Evolutionary conservation across 2,329 filamentous ascomycete genomes (phyloP), one percentile per base, ranked within the genome.

Genomic region (Epichloe scottii): DNA sequence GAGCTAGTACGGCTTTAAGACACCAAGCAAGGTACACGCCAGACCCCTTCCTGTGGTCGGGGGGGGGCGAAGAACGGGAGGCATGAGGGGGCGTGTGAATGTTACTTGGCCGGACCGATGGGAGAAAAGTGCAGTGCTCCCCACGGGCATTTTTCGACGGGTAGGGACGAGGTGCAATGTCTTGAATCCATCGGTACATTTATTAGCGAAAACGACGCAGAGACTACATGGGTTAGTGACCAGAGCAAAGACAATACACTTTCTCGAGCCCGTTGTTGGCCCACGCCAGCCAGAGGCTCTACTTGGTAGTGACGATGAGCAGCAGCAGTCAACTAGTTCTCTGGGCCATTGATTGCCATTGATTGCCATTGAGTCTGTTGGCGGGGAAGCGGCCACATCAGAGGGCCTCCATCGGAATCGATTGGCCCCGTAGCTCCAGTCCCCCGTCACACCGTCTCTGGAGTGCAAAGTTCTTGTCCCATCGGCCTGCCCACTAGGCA

Each of bases 1-100:
- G 19, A 44, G 50, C 50, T 48, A 48, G 50, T 46, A 48, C 38
- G 49, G 49, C 26, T 50, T 38, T 47, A 47, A 30, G 41, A 37
- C 30, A 49, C 37, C 42, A 51, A 39, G n/a, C 49, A 44, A 48
- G 44, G 45, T 34, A 46, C 45, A 38, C 46, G 10, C 23, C 46
- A 11, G 46, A 34, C 46, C 37, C 35, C 46, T 34, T 48, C 37
- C 33, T 48, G 45, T 15, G 45, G 33, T 12, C n/a, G 6, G 21
- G 17, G 40, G 40, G 10, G 14, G 21, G 40, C 8, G 10, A 4
- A 42, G 23, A 21, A 42, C 19, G 3, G 12, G 14, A 7, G 19
- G 40, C 17, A 42, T 6, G 10, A 12, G 5, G 21, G 41, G 41
- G 41, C 41, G 48, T 42, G 48, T 43, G 39, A 34, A 41, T 23